Percentiles rank a stretch among this genome's conserved stretches.
Evolutionary conservation across 805 yeast species (phyloP).

Genomic region (Hermanozyma aechmeae): DNA sequence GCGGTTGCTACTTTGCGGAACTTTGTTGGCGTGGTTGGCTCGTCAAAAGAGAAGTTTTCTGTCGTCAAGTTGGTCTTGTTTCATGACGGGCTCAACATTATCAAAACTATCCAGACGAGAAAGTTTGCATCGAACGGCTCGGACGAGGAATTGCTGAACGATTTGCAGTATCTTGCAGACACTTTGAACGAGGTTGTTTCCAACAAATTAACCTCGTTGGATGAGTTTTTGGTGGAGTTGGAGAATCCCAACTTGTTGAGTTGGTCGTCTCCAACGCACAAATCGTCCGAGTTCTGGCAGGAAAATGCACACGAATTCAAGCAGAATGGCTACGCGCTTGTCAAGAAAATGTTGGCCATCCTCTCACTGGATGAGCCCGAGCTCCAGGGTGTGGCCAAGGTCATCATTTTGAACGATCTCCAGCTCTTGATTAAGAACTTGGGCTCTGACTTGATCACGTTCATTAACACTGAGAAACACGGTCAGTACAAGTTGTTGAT

Average conservation of each 20-base stretch:
- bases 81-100: conserved; percentile 63
- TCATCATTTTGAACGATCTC: conserved; percentile 34
- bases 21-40: conserved; percentile 32
- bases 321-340: conserved; percentile 64
- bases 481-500: conserved; percentile 64
- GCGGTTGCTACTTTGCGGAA: conserved; percentile 69
- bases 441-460: conserved; percentile 28
- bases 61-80: conserved; percentile 61
- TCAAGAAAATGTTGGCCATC: conserved; percentile 50
- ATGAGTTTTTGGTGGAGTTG: conserved; percentile 82
- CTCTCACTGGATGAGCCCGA: conserved; percentile 23
- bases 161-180: conserved; percentile 49
- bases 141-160: conserved; percentile 80
- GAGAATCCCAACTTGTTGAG: conserved; percentile 69
- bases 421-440: conserved; percentile 32
- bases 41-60: conserved; percentile 27
- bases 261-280: conserved; percentile 80
- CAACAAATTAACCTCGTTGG: conserved; percentile 74
- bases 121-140: conserved; percentile 64
- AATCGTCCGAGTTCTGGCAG: conserved; percentile 81
- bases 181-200: conserved; percentile 65
- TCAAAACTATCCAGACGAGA: conserved; percentile 66
- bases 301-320: conserved; percentile 73
- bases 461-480: conserved; percentile 31
- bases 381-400: conserved; percentile 13